A percentile compares a stretch with the other conserved stretches of the same genome.
phyloP scores from a whole-genome alignment of 192 early-diverging fungal species.

The Entomortierella beljakovae region DNA sequence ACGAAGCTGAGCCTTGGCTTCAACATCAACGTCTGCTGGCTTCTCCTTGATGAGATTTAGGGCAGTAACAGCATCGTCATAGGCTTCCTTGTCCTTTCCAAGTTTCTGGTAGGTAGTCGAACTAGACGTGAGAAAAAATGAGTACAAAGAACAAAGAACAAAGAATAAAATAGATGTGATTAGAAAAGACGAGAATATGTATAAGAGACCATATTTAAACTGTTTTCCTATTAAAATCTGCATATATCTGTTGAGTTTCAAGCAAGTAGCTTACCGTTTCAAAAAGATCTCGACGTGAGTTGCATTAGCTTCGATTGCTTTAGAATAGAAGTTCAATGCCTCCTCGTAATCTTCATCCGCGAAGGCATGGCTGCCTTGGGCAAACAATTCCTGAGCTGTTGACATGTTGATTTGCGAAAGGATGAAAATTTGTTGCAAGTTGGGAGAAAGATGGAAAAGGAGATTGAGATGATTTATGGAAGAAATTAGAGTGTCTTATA shows the following conservation, averaged over 20 bases:
- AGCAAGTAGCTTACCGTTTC: constrained; percentile 59
- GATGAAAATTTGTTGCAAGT: neutral
- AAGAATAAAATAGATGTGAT: neutral
- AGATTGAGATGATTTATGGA: neutral
- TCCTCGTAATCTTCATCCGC: constrained; percentile 83
- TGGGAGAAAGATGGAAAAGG: neutral
- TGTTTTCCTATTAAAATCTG: no score
- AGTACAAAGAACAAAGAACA: neutral
- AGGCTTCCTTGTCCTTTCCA: constrained; percentile 66
- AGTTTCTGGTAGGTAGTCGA: constrained; percentile 74
- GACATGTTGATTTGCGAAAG: neutral
- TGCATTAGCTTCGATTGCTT: constrained; percentile 73
- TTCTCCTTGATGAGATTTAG: constrained; percentile 64
- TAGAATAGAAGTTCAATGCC: constrained; percentile 73
- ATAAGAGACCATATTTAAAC: neutral
- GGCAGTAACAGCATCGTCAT: constrained; percentile 74
- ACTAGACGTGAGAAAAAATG: constrained; percentile 43
- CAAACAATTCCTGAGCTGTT: constrained; percentile 34
- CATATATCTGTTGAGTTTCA: no score
- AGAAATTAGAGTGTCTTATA: neutral
- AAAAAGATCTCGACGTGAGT: constrained; percentile 72
- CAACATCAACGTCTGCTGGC: constrained; percentile 55
- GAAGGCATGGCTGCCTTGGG: constrained; percentile 78
- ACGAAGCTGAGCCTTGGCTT: constrained; percentile 75
- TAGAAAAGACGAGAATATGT: neutral